A percentile compares a stretch with the other conserved stretches of the same genome.
phyloP scores from a whole-genome alignment of 164 flowering plant genomes.

The Chimonanthus salicifolius region DNA sequence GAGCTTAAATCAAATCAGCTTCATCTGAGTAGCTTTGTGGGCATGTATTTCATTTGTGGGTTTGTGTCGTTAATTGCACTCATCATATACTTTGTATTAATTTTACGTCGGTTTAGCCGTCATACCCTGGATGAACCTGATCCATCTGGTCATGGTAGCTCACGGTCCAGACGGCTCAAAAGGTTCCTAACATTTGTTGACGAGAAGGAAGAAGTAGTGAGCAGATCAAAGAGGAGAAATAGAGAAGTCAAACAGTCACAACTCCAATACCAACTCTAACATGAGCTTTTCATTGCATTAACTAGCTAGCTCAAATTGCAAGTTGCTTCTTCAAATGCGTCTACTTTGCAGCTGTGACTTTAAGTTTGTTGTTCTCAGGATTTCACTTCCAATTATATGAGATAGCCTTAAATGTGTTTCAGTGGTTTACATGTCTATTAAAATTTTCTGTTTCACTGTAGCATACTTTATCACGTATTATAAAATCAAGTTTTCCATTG shows the following conservation, averaged over 20 bases:
- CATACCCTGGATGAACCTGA: slow-evolving; percentile 23
- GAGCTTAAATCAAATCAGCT: slow-evolving; percentile 47
- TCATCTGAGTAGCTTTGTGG: slow-evolving; percentile 66
- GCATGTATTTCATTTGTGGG: slow-evolving; percentile 71
- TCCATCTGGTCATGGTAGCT: slow-evolving; percentile 22
- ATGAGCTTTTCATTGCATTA: background rate
- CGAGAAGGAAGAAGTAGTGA: background rate
- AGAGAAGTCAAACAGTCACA: background rate
- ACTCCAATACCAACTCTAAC: background rate
- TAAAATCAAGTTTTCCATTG: background rate
- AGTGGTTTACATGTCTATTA: background rate
- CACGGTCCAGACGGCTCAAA: slow-evolving; percentile 32
- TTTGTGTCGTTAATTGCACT: slow-evolving; percentile 58
- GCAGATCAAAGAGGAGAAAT: background rate
- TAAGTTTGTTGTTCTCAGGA: background rate
- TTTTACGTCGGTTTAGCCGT: slow-evolving; percentile 33
- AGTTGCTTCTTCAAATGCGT: slow-evolving; percentile 3
- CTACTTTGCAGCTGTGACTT: background rate
- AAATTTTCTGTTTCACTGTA: background rate
- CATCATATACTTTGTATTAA: slow-evolving; percentile 31
- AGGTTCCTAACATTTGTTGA: slow-evolving; percentile 28
- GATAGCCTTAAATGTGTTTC: background rate
- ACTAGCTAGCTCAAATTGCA: background rate
- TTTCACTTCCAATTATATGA: background rate
- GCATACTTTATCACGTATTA: background rate